Percentiles rank a stretch among this genome's conserved stretches.
These are phyloP conservation scores for Tylopilus rubrobrunneus DNA, from an alignment of 768 basidiomycete genomes.

Conservation along the genomic window DNA sequence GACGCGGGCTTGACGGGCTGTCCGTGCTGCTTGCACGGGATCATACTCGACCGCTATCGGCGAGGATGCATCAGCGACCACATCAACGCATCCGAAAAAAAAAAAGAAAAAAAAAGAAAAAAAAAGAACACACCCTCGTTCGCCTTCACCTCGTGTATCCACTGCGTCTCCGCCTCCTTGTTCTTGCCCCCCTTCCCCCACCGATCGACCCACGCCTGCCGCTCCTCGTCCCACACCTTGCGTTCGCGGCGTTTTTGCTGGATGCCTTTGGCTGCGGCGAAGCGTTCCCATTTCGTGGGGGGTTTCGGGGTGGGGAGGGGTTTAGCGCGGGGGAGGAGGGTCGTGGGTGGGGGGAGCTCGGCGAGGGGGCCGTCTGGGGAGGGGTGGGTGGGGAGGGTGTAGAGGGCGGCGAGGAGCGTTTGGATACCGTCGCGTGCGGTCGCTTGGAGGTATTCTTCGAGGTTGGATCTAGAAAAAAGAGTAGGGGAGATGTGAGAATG, in stretches of 20 bases:
- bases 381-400: constrained; percentile 71
- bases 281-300: constrained; percentile 94
- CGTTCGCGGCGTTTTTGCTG: constrained; percentile 72
- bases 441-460: constrained; percentile 76
- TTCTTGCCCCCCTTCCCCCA: constrained; percentile 94
- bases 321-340: constrained; percentile 83
- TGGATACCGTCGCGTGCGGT: constrained; percentile 82
- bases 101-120: no score
- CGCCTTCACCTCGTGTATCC: constrained; percentile 87
- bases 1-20: constrained; percentile 76
- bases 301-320: constrained; percentile 91
- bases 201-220: constrained; percentile 84
- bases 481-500: no score
- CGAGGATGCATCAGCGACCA: no score
- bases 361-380: constrained; percentile 82
- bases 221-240: constrained; percentile 92
- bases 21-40: no score
- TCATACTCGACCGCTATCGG: no score
- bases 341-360: constrained; percentile 72
- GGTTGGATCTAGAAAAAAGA: constrained; percentile 50
- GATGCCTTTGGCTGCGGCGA: constrained; percentile 93
- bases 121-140: constrained; percentile 64
- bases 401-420: constrained; percentile 73
- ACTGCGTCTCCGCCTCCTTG: constrained; percentile 79
- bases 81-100: no score